Base-by-base conservation (phyloP, 176 grass and related monocot species). In the Aegilops sharonensis region DNA sequence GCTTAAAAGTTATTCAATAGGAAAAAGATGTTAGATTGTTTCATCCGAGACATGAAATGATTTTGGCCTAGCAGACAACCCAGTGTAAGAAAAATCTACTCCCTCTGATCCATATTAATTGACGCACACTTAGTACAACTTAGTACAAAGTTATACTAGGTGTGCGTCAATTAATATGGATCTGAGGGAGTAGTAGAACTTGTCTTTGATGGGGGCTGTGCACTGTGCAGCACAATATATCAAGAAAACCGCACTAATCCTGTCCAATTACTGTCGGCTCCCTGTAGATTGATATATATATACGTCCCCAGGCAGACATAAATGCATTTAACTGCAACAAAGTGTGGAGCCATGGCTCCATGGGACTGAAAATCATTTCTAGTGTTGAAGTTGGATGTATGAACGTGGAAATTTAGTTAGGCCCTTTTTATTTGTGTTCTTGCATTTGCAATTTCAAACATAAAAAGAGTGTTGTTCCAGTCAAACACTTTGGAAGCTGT, bases 401-500 rank as follows among this genome's bases (percentile, higher is more conserved):
- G 43, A 74, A 47, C 12, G 11, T 15, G 70, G 43, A 47, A 45
- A 73, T 23, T 73, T 73, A 29, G 71, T 74, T 74, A 17, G 71
- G 40, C 23, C 70, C 21, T 73, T 73, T 69, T 72, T 43, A 72
- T 73, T 43, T 48, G 8, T 54, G 73, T 48, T 39, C 40, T 81
- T 47, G 23, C 24, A 32, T 59, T 47, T 47, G 71, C 40, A 75
- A 48, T 48, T 75, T 11, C 62, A 67, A 43, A 66, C 24, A 31
- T 10, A 30, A 20, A 66, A 31, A 20, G 4, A 40, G 6, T 54
- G 43, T 31, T 76, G 73, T 76, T 50, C 35, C 20, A 27, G 13
- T 43, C 77, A 64, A 78, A 79, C 13, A 18, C 5, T 80, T 80
- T 25, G 30, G 24, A 30, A 31, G 78, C 30, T 80, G 78, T 75